Evolutionary conservation across 495 filamentous ascomycete species (phyloP), one percentile per base, ranked within the genome.

Genomic region (Oleoguttula mirabilis): DNA sequence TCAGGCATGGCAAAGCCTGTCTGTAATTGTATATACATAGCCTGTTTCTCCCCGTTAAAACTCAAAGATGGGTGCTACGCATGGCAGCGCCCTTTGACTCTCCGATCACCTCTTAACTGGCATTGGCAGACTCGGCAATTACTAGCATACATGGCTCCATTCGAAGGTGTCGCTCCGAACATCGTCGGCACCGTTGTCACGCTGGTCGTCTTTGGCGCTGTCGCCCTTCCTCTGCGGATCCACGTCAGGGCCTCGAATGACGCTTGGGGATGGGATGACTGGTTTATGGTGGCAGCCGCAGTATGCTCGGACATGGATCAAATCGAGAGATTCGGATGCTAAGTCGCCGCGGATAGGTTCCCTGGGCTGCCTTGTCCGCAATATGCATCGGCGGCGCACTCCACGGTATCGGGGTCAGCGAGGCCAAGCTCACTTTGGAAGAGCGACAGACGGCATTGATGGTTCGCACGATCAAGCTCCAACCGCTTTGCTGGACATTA

Each of bases 221-320:
- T 42, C 28, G 39, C 23, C 28, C 17, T 42, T 3, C 27, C 39
- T 10, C 23, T 42, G 21, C 25, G 39, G 14, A 21, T 42, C 27
- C 17, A 34, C 12, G 39, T 42, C 25, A 10, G 39, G 12, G 6
- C 8, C 3, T 42, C 39, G 8, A 42, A 34, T 24, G 12, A 16
- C 12, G 31, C 25, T 11, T 21, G 17, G 3, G 27, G 39, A 5
- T 20, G 10, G 25, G 39, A 42, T 19, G 39, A 42, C 20, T 42
- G 39, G 39, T 5, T 10, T 5, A 42, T 42, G 25, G 21, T 14
- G 8, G 16, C 33, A 3, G 39, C 27, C 10, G 25, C 27, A 22
- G 27, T 34, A 21, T 10, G 25, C 7, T 33, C 5, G 11, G 39
- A 10, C 32, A n/a, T n/a, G 25, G 25, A 28, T 6, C 23, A 14